Conservation (phyloP, 1,284 basidiomycete genomes). For the Thecaphora thlaspeos region DNA sequence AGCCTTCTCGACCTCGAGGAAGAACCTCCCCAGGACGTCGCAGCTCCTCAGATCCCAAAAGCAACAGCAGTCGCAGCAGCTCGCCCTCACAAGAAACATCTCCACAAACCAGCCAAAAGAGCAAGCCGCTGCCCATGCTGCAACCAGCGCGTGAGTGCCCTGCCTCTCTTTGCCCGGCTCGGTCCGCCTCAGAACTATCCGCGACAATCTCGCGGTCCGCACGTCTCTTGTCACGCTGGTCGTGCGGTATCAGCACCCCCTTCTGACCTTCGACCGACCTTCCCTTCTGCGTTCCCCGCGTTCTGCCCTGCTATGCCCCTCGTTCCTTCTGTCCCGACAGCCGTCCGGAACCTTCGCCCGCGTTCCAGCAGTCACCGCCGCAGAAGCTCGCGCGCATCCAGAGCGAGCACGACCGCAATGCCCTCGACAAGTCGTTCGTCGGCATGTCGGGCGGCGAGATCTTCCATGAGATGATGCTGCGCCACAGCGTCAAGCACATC, state of each 20-base stretch:
- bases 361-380: conserved; percentile 49
- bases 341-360: conserved; percentile 48
- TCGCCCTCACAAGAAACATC: conserved; percentile 37
- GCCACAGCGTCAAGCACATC: conserved; percentile 92
- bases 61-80: conserved; percentile 16
- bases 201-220: no score
- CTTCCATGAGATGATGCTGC: conserved; percentile 99
- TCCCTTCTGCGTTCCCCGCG: neutral
- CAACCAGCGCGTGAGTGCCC: conserved; percentile 12
- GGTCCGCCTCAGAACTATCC: no score
- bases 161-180: neutral
- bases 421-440: conserved; percentile 67
- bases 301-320: no score
- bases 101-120: conserved; percentile 36
- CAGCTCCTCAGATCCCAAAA: conserved; percentile 24
- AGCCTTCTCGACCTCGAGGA: conserved; percentile 32
- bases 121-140: conserved; percentile 34
- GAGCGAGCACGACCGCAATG: conserved; percentile 25
- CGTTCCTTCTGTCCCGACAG: neutral
- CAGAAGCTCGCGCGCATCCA: conserved; percentile 26
- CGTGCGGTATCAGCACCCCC: no score
- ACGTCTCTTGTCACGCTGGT: no score
- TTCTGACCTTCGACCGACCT: neutral
- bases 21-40: conserved; percentile 26
- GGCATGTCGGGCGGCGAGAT: conserved; percentile 95